Evolutionary conservation across 169 alveolate species (phyloP).

Genomic region (Eimeria acervulina): DNA sequence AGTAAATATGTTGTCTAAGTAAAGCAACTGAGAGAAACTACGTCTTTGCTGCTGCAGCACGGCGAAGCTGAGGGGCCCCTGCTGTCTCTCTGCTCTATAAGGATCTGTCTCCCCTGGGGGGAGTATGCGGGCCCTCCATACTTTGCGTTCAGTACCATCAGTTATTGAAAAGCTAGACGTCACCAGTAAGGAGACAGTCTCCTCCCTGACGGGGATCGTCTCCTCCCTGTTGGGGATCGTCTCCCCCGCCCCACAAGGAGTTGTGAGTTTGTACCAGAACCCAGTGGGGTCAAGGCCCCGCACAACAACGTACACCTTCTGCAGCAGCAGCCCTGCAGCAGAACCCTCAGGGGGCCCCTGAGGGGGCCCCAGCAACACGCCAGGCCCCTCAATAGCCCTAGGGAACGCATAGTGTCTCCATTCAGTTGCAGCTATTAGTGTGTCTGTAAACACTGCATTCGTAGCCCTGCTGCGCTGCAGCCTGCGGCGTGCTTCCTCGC

Average conservation of each 20-base stretch:
- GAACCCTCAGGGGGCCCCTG: not conserved
- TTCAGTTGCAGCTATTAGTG: not conserved
- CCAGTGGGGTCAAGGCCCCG: conserved; percentile 33
- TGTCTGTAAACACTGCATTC: conserved; percentile 16
- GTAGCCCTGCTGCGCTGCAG: conserved; percentile 64
- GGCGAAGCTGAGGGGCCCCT: conserved; percentile 34
- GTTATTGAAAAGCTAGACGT: conserved; percentile 6
- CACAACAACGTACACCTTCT: not conserved
- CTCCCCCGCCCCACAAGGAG: not conserved
- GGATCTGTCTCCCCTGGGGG: conserved; percentile 13
- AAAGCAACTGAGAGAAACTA: not conserved
- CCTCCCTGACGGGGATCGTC: conserved; percentile 22
- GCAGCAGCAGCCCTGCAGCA: not conserved
- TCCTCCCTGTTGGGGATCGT: not conserved
- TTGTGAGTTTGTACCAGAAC: conserved; percentile 39
- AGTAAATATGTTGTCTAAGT: not conserved
- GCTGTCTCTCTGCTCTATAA: not conserved
- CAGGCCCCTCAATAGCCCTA: not conserved
- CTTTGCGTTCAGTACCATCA: conserved; percentile 11
- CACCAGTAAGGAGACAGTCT: not conserved
- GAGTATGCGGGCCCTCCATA: conserved; percentile 46
- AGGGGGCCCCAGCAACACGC: conserved; percentile 65
- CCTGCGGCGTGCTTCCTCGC: not conserved
- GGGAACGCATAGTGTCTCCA: conserved; percentile 31
- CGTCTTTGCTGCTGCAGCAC: conserved; percentile 50